Evolutionary conservation across 2,329 filamentous ascomycete genomes (phyloP).

Genomic region (Alternaria conjuncta): DNA sequence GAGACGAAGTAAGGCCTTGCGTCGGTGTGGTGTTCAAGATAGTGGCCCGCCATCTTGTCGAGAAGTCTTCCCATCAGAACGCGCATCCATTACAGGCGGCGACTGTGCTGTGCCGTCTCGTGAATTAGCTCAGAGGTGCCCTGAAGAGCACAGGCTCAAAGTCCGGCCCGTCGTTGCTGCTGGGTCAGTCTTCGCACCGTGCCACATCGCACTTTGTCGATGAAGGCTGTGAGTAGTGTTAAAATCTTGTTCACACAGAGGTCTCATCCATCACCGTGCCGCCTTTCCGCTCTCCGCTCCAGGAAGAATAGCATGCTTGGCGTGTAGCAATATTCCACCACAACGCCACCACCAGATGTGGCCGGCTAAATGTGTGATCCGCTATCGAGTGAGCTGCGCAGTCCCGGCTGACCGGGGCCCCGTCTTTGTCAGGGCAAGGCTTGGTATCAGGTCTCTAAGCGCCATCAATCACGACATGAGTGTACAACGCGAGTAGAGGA

Average conservation of each 20-base stretch:
- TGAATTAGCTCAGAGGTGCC: neutral
- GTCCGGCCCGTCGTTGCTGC: neutral
- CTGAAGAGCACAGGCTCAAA: neutral
- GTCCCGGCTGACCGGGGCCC: neutral
- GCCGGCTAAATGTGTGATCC: neutral
- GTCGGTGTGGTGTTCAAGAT: neutral
- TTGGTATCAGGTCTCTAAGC: neutral
- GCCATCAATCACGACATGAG: neutral
- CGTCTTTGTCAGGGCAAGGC: neutral
- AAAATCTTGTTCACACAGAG: neutral
- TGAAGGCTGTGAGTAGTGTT: neutral
- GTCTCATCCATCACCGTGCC: neutral
- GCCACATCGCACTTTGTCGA: neutral
- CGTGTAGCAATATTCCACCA: neutral
- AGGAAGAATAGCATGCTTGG: neutral
- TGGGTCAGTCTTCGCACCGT: neutral
- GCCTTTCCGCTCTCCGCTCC: neutral
- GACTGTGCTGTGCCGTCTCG: neutral
- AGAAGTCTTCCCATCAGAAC: neutral
- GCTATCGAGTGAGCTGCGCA: neutral
- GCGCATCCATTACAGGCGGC: neutral
- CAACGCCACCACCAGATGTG: neutral
- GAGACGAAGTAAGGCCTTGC: neutral
- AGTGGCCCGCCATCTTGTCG: neutral
- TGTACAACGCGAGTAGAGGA: neutral